Conservation (phyloP, 2,329 filamentous ascomycete genomes). For the Rosellinia necatrix region DNA sequence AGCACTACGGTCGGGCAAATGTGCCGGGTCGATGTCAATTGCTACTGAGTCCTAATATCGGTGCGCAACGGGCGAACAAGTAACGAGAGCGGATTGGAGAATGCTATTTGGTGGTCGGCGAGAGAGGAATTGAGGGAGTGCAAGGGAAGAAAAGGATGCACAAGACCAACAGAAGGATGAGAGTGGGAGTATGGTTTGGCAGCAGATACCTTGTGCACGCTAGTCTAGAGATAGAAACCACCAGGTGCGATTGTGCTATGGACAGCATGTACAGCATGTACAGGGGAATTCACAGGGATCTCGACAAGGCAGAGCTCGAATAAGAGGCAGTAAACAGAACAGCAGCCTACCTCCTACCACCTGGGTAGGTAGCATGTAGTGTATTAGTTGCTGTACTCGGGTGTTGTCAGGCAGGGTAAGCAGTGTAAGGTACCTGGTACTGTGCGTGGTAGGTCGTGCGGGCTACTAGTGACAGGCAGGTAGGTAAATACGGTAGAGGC, state of each 20-base stretch:
- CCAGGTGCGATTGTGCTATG: conserved; percentile 1
- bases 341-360: neutral
- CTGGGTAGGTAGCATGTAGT: too few species aligned
- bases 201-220: neutral
- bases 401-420: too few species aligned
- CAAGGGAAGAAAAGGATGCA: conserved; percentile 23
- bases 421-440: neutral
- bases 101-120: conserved; percentile 20
- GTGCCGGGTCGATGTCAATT: conserved; percentile 11
- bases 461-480: too few species aligned
- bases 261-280: neutral
- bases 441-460: too few species aligned
- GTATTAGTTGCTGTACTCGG: too few species aligned
- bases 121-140: conserved; percentile 19
- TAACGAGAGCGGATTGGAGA: conserved; percentile 22
- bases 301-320: conserved; percentile 3
- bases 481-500: too few species aligned
- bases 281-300: neutral
- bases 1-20: conserved; percentile 20
- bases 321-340: neutral
- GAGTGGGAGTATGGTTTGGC: conserved; percentile 22
- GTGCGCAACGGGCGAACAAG: neutral
- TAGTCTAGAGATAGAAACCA: neutral
- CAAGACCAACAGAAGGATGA: conserved; percentile 23
- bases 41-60: neutral